A percentile compares a stretch with the other conserved stretches of the same genome.
Evolutionary conservation across 169 alveolate genomes (phyloP).

Genomic region (Hepatocystis sp.): DNA sequence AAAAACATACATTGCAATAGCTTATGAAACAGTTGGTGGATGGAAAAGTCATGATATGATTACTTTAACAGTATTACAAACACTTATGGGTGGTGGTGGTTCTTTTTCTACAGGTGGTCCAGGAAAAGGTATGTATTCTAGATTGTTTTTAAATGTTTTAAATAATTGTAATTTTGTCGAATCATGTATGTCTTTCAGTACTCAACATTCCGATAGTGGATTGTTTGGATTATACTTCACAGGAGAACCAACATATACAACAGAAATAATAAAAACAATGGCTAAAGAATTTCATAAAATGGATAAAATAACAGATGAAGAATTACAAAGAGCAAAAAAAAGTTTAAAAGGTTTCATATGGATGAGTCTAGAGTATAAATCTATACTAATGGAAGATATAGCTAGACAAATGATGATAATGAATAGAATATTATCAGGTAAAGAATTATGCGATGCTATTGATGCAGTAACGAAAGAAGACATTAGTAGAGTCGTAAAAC

Average conservation of each 20-base stretch:
- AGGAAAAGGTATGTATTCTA: constrained; percentile 94
- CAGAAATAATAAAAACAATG: constrained; percentile 81
- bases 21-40: constrained; percentile 84
- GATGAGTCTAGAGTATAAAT: constrained; percentile 87
- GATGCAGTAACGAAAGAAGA: constrained; percentile 84
- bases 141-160: constrained; percentile 88
- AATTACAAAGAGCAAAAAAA: constrained; percentile 89
- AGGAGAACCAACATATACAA: constrained; percentile 84
- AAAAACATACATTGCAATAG: constrained; percentile 89
- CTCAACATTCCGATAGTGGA: constrained; percentile 92
- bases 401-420: constrained; percentile 88
- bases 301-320: constrained; percentile 82
- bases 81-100: constrained; percentile 94
- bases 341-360: constrained; percentile 84
- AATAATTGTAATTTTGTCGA: constrained; percentile 90
- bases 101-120: constrained; percentile 95
- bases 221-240: constrained; percentile 90
- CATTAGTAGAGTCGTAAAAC: constrained; percentile 78
- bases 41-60: constrained; percentile 88
- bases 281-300: constrained; percentile 84
- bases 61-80: constrained; percentile 87
- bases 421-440: constrained; percentile 81
- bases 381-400: constrained; percentile 88
- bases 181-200: constrained; percentile 92
- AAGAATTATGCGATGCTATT: constrained; percentile 83